These are phyloP conservation scores for Ustilago vetiveriae DNA, from an alignment of 1,284 basidiomycete species.

Conservation along the genomic window DNA sequence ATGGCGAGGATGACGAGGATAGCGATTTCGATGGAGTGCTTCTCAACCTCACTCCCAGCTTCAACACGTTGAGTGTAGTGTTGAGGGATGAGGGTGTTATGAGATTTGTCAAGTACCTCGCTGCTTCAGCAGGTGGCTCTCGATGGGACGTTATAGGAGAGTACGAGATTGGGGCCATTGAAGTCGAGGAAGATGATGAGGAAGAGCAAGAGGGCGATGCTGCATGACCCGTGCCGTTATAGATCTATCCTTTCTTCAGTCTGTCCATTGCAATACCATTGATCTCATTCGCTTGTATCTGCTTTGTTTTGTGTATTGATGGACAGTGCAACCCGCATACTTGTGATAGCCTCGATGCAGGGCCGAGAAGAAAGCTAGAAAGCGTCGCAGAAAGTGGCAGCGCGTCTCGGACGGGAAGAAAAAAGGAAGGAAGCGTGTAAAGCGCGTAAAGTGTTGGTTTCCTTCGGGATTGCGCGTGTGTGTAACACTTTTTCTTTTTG, in stretches of 20 bases:
- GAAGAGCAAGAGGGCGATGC: constrained; percentile 4
- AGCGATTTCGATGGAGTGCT: constrained; percentile 81
- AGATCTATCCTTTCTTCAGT: too few relatives aligned
- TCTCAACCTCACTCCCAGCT: constrained; percentile 86
- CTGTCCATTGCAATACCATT: too few relatives aligned
- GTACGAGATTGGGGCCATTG: constrained; percentile 59
- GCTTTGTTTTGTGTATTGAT: too few relatives aligned
- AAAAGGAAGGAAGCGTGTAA: background rate
- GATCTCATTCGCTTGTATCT: too few relatives aligned
- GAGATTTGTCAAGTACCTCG: constrained; percentile 68
- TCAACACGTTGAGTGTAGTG: constrained; percentile 88
- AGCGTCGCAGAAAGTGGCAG: background rate
- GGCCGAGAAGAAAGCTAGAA: too few relatives aligned
- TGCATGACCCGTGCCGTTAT: too few relatives aligned
- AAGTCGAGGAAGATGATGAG: constrained; percentile 57
- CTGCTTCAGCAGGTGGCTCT: constrained; percentile 60
- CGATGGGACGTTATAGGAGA: constrained; percentile 65
- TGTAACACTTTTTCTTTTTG: constrained; percentile 6
- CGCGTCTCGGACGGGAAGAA: constrained; percentile 21
- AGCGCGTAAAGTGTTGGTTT: constrained; percentile 41
- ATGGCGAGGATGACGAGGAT: constrained; percentile 70
- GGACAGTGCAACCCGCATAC: too few relatives aligned
- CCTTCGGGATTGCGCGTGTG: constrained; percentile 2
- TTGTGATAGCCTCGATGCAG: too few relatives aligned
- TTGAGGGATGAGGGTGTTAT: constrained; percentile 92